A percentile compares a stretch with the other conserved stretches of the same genome.
These are phyloP conservation scores for Jamesozyma rosinii DNA, from an alignment of 805 yeast species.

Conservation along the genomic window DNA sequence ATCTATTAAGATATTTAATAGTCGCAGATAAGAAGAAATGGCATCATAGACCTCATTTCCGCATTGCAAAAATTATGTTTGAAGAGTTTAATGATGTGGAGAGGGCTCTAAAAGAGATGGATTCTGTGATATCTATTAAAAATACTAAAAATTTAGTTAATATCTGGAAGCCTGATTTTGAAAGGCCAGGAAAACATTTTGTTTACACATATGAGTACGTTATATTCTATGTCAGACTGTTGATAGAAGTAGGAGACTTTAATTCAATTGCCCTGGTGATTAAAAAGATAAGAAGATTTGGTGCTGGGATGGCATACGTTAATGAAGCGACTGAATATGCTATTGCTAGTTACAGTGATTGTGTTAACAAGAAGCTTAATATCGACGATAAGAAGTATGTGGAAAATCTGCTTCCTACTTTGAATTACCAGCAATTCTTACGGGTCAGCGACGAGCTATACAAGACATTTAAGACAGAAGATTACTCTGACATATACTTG, in stretches of 20 bases:
- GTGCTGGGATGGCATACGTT: conserved; percentile 57
- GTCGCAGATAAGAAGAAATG: conserved; percentile 70
- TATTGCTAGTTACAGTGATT: conserved; percentile 14
- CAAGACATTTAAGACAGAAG: conserved; percentile 10
- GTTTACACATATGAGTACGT: conserved; percentile 66
- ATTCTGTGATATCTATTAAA: conserved; percentile 52
- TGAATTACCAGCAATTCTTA: conserved; percentile 21
- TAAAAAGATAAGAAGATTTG: conserved; percentile 68
- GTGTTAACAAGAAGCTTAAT: conserved; percentile 13
- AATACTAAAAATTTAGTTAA: conserved; percentile 63
- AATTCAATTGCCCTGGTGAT: conserved; percentile 50
- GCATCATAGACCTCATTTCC: conserved; percentile 80
- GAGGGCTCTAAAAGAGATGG: conserved; percentile 57
- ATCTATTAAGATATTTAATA: conserved; percentile 40
- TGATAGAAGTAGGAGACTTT: conserved; percentile 47
- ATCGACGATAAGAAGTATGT: conserved; percentile 23
- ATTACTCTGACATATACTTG: conserved; percentile 14
- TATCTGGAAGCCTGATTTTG: conserved; percentile 90
- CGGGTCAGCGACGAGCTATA: conserved; percentile 15
- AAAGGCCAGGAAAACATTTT: conserved; percentile 89
- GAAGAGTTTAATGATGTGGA: conserved; percentile 44
- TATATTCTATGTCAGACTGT: conserved; percentile 48
- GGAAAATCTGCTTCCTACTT: conserved; percentile 20
- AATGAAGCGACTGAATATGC: conserved; percentile 25
- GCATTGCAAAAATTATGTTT: conserved; percentile 54